Conservation (phyloP, 495 filamentous ascomycete species). For the Lepidopterella palustris region DNA sequence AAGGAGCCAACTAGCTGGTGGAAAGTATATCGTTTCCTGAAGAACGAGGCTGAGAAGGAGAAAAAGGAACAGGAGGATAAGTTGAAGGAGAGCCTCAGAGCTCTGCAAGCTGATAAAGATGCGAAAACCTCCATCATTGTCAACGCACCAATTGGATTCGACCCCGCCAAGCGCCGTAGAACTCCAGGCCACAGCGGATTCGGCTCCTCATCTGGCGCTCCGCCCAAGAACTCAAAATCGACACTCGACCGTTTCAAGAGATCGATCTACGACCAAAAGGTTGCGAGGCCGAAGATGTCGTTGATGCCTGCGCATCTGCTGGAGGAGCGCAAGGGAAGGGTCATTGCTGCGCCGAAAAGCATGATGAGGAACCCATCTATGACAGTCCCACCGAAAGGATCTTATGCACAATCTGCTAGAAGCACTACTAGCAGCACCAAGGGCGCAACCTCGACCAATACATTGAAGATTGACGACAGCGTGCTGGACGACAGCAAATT, state of each 20-base stretch:
- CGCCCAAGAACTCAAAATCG: conserved; percentile 16
- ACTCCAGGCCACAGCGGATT: not conserved
- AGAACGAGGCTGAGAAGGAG: conserved; percentile 24
- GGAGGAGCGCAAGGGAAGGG: conserved; percentile 9
- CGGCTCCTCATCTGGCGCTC: not conserved
- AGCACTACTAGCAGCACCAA: not conserved
- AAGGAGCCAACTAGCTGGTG: conserved; percentile 55
- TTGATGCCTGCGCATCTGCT: conserved; percentile 16
- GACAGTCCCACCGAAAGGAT: not conserved
- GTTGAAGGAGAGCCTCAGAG: conserved; percentile 18
- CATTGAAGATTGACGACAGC: too few relatives aligned
- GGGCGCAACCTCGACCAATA: too few relatives aligned
- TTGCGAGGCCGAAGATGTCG: conserved; percentile 12
- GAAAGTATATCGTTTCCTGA: conserved; percentile 48
- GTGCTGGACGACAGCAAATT: too few relatives aligned
- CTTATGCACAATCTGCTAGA: not conserved
- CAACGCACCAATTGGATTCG: conserved; percentile 5
- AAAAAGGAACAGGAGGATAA: conserved; percentile 17
- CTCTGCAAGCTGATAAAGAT: conserved; percentile 16
- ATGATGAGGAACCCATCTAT: not conserved
- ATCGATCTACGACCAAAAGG: conserved; percentile 14
- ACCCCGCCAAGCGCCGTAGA: conserved; percentile 1
- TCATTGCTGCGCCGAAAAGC: conserved; percentile 9
- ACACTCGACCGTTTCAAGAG: conserved; percentile 18
- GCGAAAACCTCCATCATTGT: conserved; percentile 20